Percentiles rank a stretch among this genome's conserved stretches.
phyloP scores from a whole-genome alignment of 2,329 filamentous ascomycete species.

The Gremmenia infestans region DNA sequence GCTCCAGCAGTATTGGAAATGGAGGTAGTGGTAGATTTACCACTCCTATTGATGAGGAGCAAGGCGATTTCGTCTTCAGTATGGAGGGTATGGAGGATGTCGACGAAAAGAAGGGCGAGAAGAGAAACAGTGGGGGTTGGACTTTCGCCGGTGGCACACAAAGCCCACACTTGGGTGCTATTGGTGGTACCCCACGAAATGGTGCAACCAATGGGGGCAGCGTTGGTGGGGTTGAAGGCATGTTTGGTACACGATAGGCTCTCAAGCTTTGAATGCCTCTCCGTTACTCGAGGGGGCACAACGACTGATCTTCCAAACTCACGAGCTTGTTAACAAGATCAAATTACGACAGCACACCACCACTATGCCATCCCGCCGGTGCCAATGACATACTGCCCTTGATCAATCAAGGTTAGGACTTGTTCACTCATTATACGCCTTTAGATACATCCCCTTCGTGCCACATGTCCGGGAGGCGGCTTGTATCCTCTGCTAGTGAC shows the following conservation, averaged over 20 bases:
- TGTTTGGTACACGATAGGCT: conserved; percentile 9
- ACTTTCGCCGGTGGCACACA: conserved; percentile 20
- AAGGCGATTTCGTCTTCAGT: conserved; percentile 58
- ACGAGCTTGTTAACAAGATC: no score
- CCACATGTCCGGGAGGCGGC: neutral
- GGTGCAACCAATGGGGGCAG: conserved; percentile 13
- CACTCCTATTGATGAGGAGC: conserved; percentile 61
- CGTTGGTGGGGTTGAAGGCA: conserved; percentile 3
- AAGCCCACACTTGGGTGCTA: conserved; percentile 21
- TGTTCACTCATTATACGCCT: neutral
- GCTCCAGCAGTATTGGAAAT: conserved; percentile 47
- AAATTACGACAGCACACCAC: no score
- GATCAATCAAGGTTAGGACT: no score
- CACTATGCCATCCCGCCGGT: no score
- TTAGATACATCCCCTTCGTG: neutral
- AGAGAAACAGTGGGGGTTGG: conserved; percentile 31
- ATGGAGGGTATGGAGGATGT: conserved; percentile 64
- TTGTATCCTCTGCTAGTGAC: neutral
- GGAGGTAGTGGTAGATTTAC: conserved; percentile 50
- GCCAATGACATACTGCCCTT: no score
- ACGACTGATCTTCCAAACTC: neutral
- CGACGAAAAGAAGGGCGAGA: conserved; percentile 42
- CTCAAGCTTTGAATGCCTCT: neutral
- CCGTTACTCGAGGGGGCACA: neutral
- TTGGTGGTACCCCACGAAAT: conserved; percentile 15